A percentile compares a stretch with the other conserved stretches of the same genome.
Conservation (phyloP, 1,139 yeast genomes). For the Debaryomyces psychrophilus region DNA sequence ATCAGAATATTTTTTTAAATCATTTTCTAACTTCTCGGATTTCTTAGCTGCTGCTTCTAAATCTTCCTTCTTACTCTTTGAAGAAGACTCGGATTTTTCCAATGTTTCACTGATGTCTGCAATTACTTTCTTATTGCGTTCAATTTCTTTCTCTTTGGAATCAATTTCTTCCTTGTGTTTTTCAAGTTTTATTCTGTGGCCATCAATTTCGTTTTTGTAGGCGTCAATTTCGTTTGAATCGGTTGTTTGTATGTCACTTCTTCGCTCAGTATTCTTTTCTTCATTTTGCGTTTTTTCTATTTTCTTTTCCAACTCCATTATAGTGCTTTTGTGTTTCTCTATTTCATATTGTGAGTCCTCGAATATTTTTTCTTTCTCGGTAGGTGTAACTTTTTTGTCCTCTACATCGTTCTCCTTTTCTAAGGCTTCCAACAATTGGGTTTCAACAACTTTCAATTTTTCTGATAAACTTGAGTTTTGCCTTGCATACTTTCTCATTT, state of each 20-base stretch:
- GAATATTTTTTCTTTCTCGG: constrained; percentile 12
- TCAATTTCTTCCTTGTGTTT: constrained; percentile 2
- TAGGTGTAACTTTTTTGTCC: constrained; percentile 14
- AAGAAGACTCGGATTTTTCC: constrained; percentile 12
- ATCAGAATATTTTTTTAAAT: background rate
- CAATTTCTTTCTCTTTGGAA: constrained; percentile 5
- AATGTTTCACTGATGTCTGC: constrained; percentile 9
- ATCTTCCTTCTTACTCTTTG: background rate
- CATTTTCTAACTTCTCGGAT: background rate
- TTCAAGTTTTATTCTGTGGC: constrained; percentile 6
- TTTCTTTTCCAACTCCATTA: constrained; percentile 4
- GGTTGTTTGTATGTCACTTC: constrained; percentile 2
- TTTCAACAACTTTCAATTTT: constrained; percentile 5
- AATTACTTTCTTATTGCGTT: constrained; percentile 4
- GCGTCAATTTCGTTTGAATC: constrained; percentile 13
- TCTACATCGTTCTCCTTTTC: constrained; percentile 14
- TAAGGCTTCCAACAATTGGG: background rate
- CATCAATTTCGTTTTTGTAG: constrained; percentile 6
- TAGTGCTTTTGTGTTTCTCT: constrained; percentile 8
- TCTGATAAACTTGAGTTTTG: constrained; percentile 28
- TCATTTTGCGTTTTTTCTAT: constrained; percentile 14
- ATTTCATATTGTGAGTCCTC: constrained; percentile 20
- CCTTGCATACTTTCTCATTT: constrained; percentile 39
- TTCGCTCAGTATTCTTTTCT: constrained; percentile 17
- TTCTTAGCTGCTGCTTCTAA: background rate